Base-by-base conservation (phyloP, 306 rosid genomes). In the Gleditsia sinensis region DNA sequence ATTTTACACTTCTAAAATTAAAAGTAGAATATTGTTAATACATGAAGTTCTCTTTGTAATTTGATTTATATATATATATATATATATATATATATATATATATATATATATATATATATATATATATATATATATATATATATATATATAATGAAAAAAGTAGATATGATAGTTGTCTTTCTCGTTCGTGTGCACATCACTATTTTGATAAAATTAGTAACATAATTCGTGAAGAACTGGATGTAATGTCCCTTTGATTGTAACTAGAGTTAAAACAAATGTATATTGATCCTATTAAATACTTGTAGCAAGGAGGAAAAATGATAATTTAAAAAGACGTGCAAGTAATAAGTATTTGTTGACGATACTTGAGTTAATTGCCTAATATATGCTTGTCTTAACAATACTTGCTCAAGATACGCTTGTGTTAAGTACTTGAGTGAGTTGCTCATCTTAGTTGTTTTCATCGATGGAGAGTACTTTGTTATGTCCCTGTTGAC, bases 401-500 rank as follows among this genome's bases (percentile, higher is more conserved):
- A 56, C 9, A 46, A 24, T 39, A 28, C 86, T 69, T 80, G 19
- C 89, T 89, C 92, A 17, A 88, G 89, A 81, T 88, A 88, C 24
- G 85, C 85, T 74, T 83, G 88, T 28, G 89, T 67, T 27, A 88
- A 77, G 64, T 85, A 83, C 85, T 88, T 85, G 56, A 88, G 89
- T 14, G 92, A 65, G 78, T 88, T 88, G 84, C 88, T 72, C 64
- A 88, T 88, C 81, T 88, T 88, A 83, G 85, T 88, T 39, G 92
- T 83, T 62, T 88, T 88, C 89, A 85, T 83, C 75, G 85, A 62
- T 59, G 92, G 92, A 20, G 92, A 89, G 43, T 88, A 88, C 65
- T 75, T 83, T 37, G 92, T 88, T 23, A 83, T 85, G 50, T 88
- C 92, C 83, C 92, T 88, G 64, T 33, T 17, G n/a, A 20, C 12